Conservation (phyloP, 2,329 filamentous ascomycete species). For the Diaporthe citrichinensis region DNA sequence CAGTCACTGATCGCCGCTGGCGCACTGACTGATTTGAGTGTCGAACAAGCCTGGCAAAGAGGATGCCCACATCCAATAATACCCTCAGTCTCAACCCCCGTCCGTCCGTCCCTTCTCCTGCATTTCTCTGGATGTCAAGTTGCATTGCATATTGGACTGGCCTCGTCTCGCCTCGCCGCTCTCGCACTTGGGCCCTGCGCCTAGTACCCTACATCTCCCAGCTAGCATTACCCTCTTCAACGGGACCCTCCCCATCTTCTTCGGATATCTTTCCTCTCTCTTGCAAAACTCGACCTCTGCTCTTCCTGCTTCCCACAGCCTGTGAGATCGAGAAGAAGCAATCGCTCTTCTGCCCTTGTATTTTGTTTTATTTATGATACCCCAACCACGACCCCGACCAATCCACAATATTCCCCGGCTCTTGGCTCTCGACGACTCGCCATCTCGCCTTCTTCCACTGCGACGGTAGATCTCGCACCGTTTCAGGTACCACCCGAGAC, state of each 20-base stretch:
- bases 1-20: constrained; percentile 15
- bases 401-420: constrained; percentile 22
- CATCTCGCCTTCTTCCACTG: constrained; percentile 23
- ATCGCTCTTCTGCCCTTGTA: not conserved
- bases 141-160: constrained; percentile 33
- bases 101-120: constrained; percentile 27
- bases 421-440: constrained; percentile 33
- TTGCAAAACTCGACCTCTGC: not conserved
- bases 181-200: constrained; percentile 12
- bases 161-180: constrained; percentile 28
- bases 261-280: not conserved
- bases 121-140: constrained; percentile 28
- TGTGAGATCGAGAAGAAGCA: not conserved
- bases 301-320: too few species aligned
- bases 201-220: not conserved
- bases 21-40: constrained; percentile 28
- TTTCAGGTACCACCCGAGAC: constrained; percentile 31
- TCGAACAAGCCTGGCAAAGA: constrained; percentile 18
- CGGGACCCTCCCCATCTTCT: not conserved
- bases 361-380: constrained; percentile 9
- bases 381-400: constrained; percentile 11
- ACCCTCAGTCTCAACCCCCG: constrained; percentile 19
- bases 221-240: not conserved
- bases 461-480: constrained; percentile 24
- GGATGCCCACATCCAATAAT: constrained; percentile 29